A percentile compares a stretch with the other conserved stretches of the same genome.
These are phyloP conservation scores for Aspergillus conjunctus DNA, from an alignment of 495 filamentous ascomycete species.

Conservation along the genomic window DNA sequence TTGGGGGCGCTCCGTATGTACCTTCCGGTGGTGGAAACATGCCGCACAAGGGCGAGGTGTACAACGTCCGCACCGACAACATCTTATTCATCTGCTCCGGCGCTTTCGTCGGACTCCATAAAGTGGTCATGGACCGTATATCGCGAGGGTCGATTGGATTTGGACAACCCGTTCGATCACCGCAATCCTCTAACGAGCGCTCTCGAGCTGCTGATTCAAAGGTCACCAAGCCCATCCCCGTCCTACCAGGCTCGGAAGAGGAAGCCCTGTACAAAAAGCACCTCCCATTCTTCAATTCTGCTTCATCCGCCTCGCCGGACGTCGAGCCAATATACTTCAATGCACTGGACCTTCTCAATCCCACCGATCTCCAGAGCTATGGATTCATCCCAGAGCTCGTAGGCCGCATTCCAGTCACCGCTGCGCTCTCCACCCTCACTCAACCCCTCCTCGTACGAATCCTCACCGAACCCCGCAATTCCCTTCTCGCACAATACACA, in stretches of 20 bases:
- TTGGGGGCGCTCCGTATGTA: constrained; percentile 47
- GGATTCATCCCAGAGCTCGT: constrained; percentile 96
- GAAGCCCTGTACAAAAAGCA: constrained; percentile 66
- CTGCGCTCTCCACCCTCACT: constrained; percentile 80
- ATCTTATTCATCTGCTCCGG: constrained; percentile 97
- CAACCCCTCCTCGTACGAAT: constrained; percentile 79
- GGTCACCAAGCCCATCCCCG: constrained; percentile 48
- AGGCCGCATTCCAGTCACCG: constrained; percentile 85
- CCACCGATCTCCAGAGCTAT: constrained; percentile 83
- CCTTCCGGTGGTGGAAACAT: constrained; percentile 39
- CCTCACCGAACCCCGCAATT: constrained; percentile 89
- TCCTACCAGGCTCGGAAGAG: constrained; percentile 56
- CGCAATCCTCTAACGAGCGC: constrained; percentile 31
- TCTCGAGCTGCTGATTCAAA: constrained; percentile 29
- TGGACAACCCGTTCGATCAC: constrained; percentile 71
- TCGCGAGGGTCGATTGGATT: constrained; percentile 91
- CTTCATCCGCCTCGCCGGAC: constrained; percentile 32
- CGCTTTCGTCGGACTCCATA: constrained; percentile 91
- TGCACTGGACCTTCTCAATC: constrained; percentile 77
- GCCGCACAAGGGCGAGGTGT: constrained; percentile 75
- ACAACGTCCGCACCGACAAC: constrained; percentile 89
- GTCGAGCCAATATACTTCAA: constrained; percentile 62
- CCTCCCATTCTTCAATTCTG: constrained; percentile 64
- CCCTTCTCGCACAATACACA: constrained; percentile 80
- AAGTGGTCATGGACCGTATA: constrained; percentile 81